phyloP scores from a whole-genome alignment of 345 rosid species.

The Camelina neglecta region DNA sequence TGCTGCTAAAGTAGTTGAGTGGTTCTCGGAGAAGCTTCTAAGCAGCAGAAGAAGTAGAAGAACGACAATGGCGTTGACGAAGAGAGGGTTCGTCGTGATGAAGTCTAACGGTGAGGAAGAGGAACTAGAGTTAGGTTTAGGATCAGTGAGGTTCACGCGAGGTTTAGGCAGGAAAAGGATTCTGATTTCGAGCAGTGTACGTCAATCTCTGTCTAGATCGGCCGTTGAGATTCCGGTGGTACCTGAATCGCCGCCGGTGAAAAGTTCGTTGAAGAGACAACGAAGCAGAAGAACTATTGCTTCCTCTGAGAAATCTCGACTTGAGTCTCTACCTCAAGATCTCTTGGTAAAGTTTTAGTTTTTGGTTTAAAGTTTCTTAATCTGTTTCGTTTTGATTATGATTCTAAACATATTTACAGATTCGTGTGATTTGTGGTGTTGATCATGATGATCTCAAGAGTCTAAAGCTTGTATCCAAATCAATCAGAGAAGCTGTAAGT shows the following conservation, averaged over 20 bases:
- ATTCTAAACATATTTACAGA: constrained; percentile 43
- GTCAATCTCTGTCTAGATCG: constrained; percentile 13
- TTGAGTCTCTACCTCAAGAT: constrained; percentile 81
- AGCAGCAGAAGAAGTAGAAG: neutral
- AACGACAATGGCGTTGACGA: constrained; percentile 52
- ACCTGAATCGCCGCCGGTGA: constrained; percentile 35
- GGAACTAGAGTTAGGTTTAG: constrained; percentile 49
- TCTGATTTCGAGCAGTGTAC: constrained; percentile 44
- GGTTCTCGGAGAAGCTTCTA: constrained; percentile 10
- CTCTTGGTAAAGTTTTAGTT: constrained; percentile 54
- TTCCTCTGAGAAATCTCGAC: constrained; percentile 47
- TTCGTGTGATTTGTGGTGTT: constrained; percentile 68
- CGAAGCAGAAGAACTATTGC: constrained; percentile 42
- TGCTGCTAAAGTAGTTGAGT: neutral
- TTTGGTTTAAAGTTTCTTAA: neutral
- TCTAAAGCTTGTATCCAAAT: constrained; percentile 64
- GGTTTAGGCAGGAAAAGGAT: constrained; percentile 82
- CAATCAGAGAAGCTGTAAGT: constrained; percentile 79
- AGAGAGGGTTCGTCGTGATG: constrained; percentile 43
- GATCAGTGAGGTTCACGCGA: constrained; percentile 54
- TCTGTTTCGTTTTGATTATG: constrained; percentile 5
- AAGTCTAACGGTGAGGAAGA: constrained; percentile 37
- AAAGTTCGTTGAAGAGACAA: constrained; percentile 61
- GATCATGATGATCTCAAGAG: constrained; percentile 76
- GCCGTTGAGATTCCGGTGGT: constrained; percentile 39